Conservation (phyloP, 208 protist species). For the Acanthamoeba healyi region DNA sequence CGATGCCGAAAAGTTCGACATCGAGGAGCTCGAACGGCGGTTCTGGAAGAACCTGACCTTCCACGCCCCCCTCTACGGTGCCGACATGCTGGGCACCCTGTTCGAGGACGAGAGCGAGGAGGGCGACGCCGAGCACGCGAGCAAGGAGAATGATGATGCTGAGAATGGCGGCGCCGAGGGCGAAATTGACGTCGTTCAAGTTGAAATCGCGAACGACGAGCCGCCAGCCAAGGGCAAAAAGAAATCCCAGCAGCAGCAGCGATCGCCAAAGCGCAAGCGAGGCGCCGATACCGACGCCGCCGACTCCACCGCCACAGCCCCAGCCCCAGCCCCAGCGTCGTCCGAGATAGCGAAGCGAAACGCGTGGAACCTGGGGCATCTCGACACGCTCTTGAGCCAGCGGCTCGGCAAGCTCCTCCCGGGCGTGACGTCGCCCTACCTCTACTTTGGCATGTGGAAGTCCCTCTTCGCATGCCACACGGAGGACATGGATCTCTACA, state of each 20-base stretch:
- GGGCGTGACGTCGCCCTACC: constrained; percentile 81
- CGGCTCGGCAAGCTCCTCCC: constrained; percentile 72
- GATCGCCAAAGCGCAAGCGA: constrained; percentile 7
- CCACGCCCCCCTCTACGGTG: constrained; percentile 75
- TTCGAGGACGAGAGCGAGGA: constrained; percentile 45
- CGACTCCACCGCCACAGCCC: background rate
- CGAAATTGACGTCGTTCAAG: background rate
- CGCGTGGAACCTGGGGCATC: constrained; percentile 62
- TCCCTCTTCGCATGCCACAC: constrained; percentile 91
- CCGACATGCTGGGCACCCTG: constrained; percentile 80
- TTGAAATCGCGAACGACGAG: background rate
- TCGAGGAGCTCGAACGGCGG: constrained; percentile 70
- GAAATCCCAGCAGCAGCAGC: background rate
- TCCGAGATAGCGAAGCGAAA: background rate
- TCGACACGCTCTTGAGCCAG: constrained; percentile 66
- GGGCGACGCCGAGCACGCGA: too few species aligned
- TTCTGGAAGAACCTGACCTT: constrained; percentile 80
- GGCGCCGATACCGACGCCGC: background rate
- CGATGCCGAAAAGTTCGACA: constrained; percentile 66
- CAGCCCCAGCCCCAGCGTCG: too few species aligned
- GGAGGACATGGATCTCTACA: constrained; percentile 90
- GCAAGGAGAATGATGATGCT: background rate
- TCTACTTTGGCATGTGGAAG: constrained; percentile 89
- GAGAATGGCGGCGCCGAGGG: background rate
- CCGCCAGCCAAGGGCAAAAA: constrained; percentile 5